Evolutionary conservation across 495 filamentous ascomycete genomes (phyloP).

Genomic region (Penicillium bovifimosum): DNA sequence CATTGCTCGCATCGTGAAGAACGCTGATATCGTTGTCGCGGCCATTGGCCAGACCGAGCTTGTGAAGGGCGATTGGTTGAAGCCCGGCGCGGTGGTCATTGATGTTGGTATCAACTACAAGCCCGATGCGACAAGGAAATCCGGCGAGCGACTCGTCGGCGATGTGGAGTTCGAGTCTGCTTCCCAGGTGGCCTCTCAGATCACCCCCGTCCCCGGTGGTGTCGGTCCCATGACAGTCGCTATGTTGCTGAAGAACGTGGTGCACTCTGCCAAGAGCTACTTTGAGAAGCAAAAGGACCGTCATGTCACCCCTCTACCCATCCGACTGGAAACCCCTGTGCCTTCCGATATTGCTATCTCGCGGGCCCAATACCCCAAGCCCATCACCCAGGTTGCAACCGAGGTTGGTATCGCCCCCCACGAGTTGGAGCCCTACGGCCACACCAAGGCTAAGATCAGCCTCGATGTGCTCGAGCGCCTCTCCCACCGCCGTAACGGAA

Average conservation of each 20-base stretch:
- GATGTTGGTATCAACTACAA: constrained; percentile 98
- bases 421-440: constrained; percentile 90
- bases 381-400: constrained; percentile 72
- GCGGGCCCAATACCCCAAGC: constrained; percentile 81
- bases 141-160: constrained; percentile 86
- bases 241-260: constrained; percentile 91
- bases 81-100: constrained; percentile 88
- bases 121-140: constrained; percentile 89
- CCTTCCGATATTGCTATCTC: constrained; percentile 94
- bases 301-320: constrained; percentile 68
- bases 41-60: constrained; percentile 86
- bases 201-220: constrained; percentile 94
- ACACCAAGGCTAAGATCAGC: constrained; percentile 92
- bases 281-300: constrained; percentile 77
- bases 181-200: constrained; percentile 80
- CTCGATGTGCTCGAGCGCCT: constrained; percentile 75
- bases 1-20: constrained; percentile 66
- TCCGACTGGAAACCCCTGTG: constrained; percentile 69
- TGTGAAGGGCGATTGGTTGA: constrained; percentile 92
- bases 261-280: constrained; percentile 71
- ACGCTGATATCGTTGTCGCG: constrained; percentile 83
- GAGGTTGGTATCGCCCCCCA: constrained; percentile 81
- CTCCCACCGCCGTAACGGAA: constrained; percentile 77
- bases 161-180: constrained; percentile 92
- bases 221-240: constrained; percentile 98